Percentiles rank a stretch among this genome's conserved stretches.
Conservation (phyloP, 805 yeast genomes). For the Suhomyces sp. region DNA sequence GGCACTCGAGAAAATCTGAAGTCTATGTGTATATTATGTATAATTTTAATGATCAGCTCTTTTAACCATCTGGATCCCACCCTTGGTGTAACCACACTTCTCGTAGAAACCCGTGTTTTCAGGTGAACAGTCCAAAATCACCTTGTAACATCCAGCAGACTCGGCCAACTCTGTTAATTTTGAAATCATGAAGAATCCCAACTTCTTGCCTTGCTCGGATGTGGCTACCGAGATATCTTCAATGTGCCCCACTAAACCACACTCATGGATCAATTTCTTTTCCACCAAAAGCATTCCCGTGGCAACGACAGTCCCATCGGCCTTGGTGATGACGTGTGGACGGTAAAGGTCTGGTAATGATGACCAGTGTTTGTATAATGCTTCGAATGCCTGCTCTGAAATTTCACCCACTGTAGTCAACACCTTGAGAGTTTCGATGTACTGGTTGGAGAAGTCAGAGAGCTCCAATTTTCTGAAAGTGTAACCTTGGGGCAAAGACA, state of each 20-base stretch:
- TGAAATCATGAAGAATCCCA: slow-evolving; percentile 69
- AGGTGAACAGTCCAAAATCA: slow-evolving; percentile 85
- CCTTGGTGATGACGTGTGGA: slow-evolving; percentile 65
- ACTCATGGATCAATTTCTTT: slow-evolving; percentile 75
- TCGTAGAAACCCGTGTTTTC: slow-evolving; percentile 82
- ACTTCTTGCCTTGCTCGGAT: slow-evolving; percentile 76
- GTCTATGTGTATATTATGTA: not conserved
- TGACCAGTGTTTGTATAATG: slow-evolving; percentile 60
- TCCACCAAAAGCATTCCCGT: slow-evolving; percentile 83
- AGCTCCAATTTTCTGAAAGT: slow-evolving; percentile 54
- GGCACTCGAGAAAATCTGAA: slow-evolving; percentile 36
- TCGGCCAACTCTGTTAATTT: slow-evolving; percentile 60
- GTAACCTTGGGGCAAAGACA: slow-evolving; percentile 64
- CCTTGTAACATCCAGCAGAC: slow-evolving; percentile 74
- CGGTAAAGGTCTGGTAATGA: slow-evolving; percentile 53
- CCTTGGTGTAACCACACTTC: slow-evolving; percentile 73
- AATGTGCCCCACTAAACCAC: slow-evolving; percentile 88
- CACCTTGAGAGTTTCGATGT: slow-evolving; percentile 58
- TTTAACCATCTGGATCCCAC: slow-evolving; percentile 68
- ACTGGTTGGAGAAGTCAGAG: slow-evolving; percentile 62
- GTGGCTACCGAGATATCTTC: slow-evolving; percentile 86
- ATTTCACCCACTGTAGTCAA: slow-evolving; percentile 85
- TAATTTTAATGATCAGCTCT: slow-evolving; percentile 33
- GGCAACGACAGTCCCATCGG: slow-evolving; percentile 61
- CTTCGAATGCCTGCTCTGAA: slow-evolving; percentile 46